phyloP scores from a whole-genome alignment of 169 alveolate species.

The Babesia caballi region DNA sequence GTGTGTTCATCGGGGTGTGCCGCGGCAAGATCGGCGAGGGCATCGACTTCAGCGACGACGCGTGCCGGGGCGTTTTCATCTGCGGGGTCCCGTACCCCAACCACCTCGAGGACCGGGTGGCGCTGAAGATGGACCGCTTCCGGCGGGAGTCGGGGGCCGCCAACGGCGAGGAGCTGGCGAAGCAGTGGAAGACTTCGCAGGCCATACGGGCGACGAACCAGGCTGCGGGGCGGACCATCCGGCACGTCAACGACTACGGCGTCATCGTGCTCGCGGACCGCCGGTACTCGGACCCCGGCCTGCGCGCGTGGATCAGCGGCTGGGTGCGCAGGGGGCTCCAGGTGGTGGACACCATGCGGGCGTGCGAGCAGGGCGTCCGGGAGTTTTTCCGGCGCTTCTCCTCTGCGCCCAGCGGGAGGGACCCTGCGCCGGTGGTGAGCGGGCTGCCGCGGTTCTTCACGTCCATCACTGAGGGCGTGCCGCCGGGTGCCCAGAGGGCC shows the following conservation, averaged over 20 bases:
- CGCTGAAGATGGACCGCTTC: slow-evolving; percentile 85
- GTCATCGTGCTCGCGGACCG: slow-evolving; percentile 85
- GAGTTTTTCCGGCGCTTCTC: slow-evolving; percentile 26
- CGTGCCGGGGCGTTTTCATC: slow-evolving; percentile 87
- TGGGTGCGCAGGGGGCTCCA: slow-evolving; percentile 78
- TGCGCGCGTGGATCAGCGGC: slow-evolving; percentile 76
- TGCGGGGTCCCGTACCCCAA: slow-evolving; percentile 92
- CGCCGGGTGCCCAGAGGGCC: neutral
- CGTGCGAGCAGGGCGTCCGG: slow-evolving; percentile 1
- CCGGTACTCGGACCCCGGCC: slow-evolving; percentile 76
- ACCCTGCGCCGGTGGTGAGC: neutral
- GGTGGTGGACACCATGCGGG: slow-evolving; percentile 10
- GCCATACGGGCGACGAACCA: slow-evolving; percentile 94
- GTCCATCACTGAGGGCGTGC: neutral
- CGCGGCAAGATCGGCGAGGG: slow-evolving; percentile 95
- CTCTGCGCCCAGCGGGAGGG: neutral
- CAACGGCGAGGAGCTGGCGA: neutral
- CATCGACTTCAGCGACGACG: slow-evolving; percentile 88
- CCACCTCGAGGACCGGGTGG: slow-evolving; percentile 83
- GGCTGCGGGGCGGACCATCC: slow-evolving; percentile 93
- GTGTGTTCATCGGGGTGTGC: slow-evolving; percentile 89
- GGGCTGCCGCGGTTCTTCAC: neutral
- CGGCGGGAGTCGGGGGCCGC: slow-evolving; percentile 49
- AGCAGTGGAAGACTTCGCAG: slow-evolving; percentile 89
- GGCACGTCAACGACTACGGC: slow-evolving; percentile 94